Base-by-base conservation (phyloP, 768 basidiomycete genomes). In the Xerocomus potaroensis region DNA sequence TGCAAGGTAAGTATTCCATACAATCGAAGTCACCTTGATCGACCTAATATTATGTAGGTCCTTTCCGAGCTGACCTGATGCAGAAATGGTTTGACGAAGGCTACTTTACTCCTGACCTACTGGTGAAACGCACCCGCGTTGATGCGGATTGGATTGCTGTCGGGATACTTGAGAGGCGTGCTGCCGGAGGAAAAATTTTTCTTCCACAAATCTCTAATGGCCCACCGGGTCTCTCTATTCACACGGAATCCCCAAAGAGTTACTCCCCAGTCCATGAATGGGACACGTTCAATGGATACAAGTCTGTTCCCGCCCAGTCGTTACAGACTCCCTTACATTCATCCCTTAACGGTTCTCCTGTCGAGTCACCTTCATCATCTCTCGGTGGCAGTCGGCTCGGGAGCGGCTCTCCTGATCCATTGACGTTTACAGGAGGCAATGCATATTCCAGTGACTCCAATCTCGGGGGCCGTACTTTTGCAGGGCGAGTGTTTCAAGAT, bases 31-130 rank as follows among this genome's bases (percentile, higher is more conserved):
- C 32, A 30, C 33, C 37, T 43, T 35, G 38, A 43, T 40, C 9
- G n/a, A 49, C 40, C 30, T 12, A 10, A 46, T 50, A 19, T 22
- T 16, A 32, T 56, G 16, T 52, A 95, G 92, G 93, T 48, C 92
- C 93, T 5, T 97, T 95, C 75, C 77, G 77, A 36, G 91, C 90
- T 22, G 81, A 85, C 50, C 56, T 87, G 45, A 95, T 97, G 93
- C 92, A 95, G 70, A 89, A 89, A 59, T 96, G 93, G 93, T 84
- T 83, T 61, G 82, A 90, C 41, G 87, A 87, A 57, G 87, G 89
- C 14, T 97, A 94, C 67, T 97, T 97, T 60, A 72, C 80, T 8
- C 71, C 82, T 22, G 84, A 90, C 51, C 75, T 97, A 21, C 80
- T 88, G 27, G 84, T 94, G 80, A 90, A 86, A 62, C 81, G 92